phyloP scores from a whole-genome alignment of 2,329 filamentous ascomycete genomes.

The Aspergillus sp. region DNA sequence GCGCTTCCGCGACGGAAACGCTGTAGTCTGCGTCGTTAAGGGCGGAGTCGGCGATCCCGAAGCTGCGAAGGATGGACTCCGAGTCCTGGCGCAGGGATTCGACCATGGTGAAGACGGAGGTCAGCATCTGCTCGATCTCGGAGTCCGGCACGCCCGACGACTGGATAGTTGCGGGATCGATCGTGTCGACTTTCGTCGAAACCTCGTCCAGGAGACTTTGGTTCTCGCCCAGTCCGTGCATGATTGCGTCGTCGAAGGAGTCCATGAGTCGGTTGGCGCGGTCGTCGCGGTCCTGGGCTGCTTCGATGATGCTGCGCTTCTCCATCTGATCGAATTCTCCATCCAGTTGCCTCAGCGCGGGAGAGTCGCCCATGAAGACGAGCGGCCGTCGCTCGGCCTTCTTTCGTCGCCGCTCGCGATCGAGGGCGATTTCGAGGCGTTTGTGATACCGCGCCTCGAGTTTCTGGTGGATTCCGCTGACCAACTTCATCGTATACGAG shows the following conservation, averaged over 20 bases:
- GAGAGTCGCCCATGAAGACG: conserved; percentile 43
- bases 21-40: conserved; percentile 46
- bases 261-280: conserved; percentile 43
- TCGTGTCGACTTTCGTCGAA: conserved; percentile 31
- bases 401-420: conserved; percentile 47
- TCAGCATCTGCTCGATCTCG: conserved; percentile 30
- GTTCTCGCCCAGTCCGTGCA: conserved; percentile 43
- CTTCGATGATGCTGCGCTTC: conserved; percentile 40
- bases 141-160: conserved; percentile 25
- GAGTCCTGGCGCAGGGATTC: conserved; percentile 35
- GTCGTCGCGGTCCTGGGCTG: conserved; percentile 40
- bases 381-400: conserved; percentile 44
- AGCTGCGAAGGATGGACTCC: conserved; percentile 37
- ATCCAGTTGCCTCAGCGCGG: conserved; percentile 41
- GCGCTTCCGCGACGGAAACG: conserved; percentile 46
- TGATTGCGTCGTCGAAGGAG: conserved; percentile 42
- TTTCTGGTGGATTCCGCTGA: conserved; percentile 38
- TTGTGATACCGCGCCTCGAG: conserved; percentile 43
- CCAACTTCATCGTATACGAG: conserved; percentile 36
- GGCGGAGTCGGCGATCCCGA: conserved; percentile 40
- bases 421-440: conserved; percentile 41
- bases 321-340: conserved; percentile 44
- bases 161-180: conserved; percentile 25
- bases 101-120: conserved; percentile 28
- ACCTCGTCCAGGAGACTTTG: conserved; percentile 43